These are phyloP conservation scores for Paramecium tetraurelia DNA, from an alignment of 73 alveolate species.

Conservation along the genomic window DNA sequence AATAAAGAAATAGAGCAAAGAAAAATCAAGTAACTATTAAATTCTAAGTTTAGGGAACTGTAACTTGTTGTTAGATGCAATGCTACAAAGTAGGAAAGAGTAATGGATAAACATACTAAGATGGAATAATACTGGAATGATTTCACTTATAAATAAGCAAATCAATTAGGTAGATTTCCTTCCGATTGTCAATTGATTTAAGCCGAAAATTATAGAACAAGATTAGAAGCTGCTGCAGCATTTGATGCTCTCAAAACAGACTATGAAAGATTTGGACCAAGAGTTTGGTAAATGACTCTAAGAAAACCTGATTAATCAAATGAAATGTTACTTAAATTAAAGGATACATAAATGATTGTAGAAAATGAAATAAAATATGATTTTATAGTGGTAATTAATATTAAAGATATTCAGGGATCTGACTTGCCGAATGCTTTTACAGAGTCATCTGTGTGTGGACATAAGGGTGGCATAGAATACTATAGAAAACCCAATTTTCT, in stretches of 20 bases:
- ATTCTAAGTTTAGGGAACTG: background rate
- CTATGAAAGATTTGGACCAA: constrained; percentile 48
- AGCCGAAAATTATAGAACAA: constrained; percentile 35
- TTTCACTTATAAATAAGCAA: background rate
- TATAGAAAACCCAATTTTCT: constrained; percentile 17
- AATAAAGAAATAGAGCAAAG: background rate
- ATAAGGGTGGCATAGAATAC: constrained; percentile 43
- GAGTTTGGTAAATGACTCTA: constrained; percentile 43
- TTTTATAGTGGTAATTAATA: background rate
- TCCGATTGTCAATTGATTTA: background rate
- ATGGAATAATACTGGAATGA: constrained; percentile 21
- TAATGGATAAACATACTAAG: background rate
- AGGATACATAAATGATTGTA: constrained; percentile 6
- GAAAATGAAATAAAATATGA: constrained; percentile 34
- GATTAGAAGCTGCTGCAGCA: constrained; percentile 48
- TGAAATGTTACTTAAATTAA: background rate
- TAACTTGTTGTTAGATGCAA: background rate
- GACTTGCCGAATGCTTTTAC: constrained; percentile 33
- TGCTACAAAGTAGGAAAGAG: background rate
- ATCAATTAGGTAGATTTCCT: background rate
- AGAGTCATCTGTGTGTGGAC: constrained; percentile 52
- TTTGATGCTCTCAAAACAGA: constrained; percentile 43
- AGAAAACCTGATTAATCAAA: background rate
- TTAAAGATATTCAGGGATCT: background rate
- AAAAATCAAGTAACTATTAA: background rate